A percentile compares a stretch with the other conserved stretches of the same genome.
Conservation (phyloP, 345 rosid species). For the Abelmoschus esculentus region DNA sequence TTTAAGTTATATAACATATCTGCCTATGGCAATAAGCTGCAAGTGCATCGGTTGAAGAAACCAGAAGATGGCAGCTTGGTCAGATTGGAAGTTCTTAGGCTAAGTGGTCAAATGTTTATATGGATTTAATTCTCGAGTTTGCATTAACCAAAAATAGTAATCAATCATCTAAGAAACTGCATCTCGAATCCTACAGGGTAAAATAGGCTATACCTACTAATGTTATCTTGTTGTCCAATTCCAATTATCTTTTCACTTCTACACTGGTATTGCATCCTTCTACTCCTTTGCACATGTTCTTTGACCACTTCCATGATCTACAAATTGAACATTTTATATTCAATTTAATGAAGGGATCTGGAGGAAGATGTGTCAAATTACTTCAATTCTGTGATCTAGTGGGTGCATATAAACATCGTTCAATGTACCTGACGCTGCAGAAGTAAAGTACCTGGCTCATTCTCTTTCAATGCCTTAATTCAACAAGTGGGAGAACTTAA, state of each 20-base stretch:
- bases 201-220: conserved; percentile 24
- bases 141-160: no score
- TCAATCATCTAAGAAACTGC: no score
- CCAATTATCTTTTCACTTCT: conserved; percentile 15
- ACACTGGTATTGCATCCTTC: conserved; percentile 20
- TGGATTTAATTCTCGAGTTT: no score
- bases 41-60: no score
- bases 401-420: neutral
- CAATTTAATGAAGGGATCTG: neutral
- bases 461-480: conserved; percentile 36
- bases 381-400: neutral
- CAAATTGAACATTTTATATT: neutral
- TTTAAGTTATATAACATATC: no score
- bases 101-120: no score
- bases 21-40: no score
- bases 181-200: neutral
- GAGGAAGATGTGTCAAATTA: neutral
- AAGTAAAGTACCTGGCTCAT: conserved; percentile 17
- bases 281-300: conserved; percentile 12
- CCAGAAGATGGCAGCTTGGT: no score
- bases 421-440: conserved; percentile 25
- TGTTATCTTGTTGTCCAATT: conserved; percentile 5
- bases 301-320: conserved; percentile 13
- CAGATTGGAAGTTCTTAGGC: no score
- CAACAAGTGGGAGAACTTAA: conserved; percentile 12